Percentiles rank a stretch among this genome's conserved stretches.
Evolutionary conservation across 2,329 filamentous ascomycete species (phyloP).

Genomic region (Fusarium hostae): DNA sequence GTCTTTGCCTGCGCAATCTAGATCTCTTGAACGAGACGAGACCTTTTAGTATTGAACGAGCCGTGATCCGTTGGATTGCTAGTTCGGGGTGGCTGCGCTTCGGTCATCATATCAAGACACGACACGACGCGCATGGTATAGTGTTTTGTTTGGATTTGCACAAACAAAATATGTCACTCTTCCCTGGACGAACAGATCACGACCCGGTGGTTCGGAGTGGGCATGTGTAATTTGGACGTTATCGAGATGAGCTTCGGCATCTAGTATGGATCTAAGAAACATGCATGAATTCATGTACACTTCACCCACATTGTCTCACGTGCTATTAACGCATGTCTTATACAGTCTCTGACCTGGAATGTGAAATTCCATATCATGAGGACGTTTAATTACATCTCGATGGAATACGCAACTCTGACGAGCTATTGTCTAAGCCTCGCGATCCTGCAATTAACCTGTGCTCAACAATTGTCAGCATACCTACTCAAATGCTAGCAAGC

Average conservation of each 20-base stretch:
- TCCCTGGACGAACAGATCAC: conserved; percentile 15
- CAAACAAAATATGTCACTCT: conserved; percentile 23
- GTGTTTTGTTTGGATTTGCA: conserved; percentile 26
- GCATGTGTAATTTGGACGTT: conserved; percentile 25
- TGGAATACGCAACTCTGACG: conserved; percentile 13
- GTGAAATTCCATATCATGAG: conserved; percentile 1
- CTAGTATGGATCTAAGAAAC: conserved; percentile 13
- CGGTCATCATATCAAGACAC: conserved; percentile 4
- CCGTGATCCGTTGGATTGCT: conserved; percentile 7
- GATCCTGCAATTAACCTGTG: conserved; percentile 12
- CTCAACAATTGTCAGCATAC: conserved; percentile 14
- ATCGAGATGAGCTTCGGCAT: conserved; percentile 38
- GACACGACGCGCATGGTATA: conserved; percentile 6
- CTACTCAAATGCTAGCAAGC: conserved; percentile 14
- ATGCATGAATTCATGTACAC: conserved; percentile 21
- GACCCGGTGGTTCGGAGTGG: conserved; percentile 29
- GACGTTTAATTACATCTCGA: not conserved
- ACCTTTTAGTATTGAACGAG: conserved; percentile 8
- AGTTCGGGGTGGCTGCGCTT: conserved; percentile 3
- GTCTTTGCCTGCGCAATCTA: conserved; percentile 4
- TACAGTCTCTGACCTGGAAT: conserved; percentile 16
- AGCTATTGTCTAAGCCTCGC: conserved; percentile 10
- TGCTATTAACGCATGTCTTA: conserved; percentile 17
- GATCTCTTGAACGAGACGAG: not conserved
- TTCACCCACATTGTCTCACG: conserved; percentile 10